A percentile compares a stretch with the other conserved stretches of the same genome.
Conservation (phyloP, 768 basidiomycete genomes). For the Boletus tylopilopsis region DNA sequence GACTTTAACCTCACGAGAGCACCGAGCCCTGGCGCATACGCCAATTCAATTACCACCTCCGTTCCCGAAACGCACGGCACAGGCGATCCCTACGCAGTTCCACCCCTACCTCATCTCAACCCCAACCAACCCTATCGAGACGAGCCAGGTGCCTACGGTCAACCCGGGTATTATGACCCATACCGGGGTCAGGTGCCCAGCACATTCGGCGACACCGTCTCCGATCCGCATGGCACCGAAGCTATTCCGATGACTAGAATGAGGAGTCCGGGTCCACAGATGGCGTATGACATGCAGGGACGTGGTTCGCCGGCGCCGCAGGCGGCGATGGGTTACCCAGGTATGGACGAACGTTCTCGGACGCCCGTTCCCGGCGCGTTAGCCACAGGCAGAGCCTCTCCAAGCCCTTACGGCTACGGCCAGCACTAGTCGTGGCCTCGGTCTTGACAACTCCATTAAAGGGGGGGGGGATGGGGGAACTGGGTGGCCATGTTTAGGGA, state of each 20-base stretch:
- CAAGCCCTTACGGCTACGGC: constrained; percentile 46
- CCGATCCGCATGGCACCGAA: constrained; percentile 42
- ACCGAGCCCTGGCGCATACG: constrained; percentile 42
- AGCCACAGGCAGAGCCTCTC: constrained; percentile 37
- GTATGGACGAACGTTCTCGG: constrained; percentile 26
- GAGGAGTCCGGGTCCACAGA: constrained; percentile 40
- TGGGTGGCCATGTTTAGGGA: neutral
- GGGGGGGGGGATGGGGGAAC: too few species aligned
- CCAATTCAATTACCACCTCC: constrained; percentile 42
- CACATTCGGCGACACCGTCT: constrained; percentile 46
- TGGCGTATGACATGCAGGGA: constrained; percentile 36
- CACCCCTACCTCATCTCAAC: constrained; percentile 77
- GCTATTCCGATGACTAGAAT: constrained; percentile 65
- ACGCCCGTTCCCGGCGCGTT: constrained; percentile 27
- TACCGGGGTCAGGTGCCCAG: constrained; percentile 74
- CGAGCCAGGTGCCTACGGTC: constrained; percentile 49
- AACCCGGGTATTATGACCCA: constrained; percentile 66
- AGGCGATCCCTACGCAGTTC: constrained; percentile 75
- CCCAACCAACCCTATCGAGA: constrained; percentile 75
- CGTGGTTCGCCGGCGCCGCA: constrained; percentile 41
- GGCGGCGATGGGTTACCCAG: constrained; percentile 36
- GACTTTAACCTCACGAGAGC: constrained; percentile 55
- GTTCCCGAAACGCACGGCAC: constrained; percentile 37
- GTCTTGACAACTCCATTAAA: neutral
- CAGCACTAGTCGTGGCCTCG: constrained; percentile 20